These are phyloP conservation scores for Tephrocybe sp. DNA, from an alignment of 768 basidiomycete species.

Conservation along the genomic window DNA sequence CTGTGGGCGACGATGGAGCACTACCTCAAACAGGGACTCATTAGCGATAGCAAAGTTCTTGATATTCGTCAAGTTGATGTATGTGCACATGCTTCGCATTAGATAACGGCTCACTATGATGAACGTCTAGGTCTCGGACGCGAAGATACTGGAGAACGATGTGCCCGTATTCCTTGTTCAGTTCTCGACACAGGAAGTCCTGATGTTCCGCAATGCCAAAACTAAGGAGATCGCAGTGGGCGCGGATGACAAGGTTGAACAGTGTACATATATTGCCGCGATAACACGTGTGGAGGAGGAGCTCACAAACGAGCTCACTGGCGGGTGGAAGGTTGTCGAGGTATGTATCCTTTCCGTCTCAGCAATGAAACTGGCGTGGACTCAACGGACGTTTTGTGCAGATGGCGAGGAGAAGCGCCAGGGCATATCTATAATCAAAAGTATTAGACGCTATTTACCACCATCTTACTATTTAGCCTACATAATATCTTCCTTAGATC, in stretches of 20 bases:
- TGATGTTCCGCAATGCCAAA: slow-evolving; percentile 88
- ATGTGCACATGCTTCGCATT: slow-evolving; percentile 28
- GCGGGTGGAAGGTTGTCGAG: slow-evolving; percentile 98
- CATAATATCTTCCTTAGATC: slow-evolving; percentile 10
- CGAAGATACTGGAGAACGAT: slow-evolving; percentile 88
- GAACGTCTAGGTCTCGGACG: slow-evolving; percentile 66
- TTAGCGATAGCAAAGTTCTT: slow-evolving; percentile 91
- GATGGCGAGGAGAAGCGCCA: slow-evolving; percentile 46
- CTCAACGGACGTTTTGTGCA: slow-evolving; percentile 18
- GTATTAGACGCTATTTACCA: slow-evolving; percentile 21
- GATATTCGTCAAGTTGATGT: slow-evolving; percentile 99
- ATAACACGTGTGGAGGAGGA: slow-evolving; percentile 88
- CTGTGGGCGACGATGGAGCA: slow-evolving; percentile 97
- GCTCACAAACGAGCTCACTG: slow-evolving; percentile 88
- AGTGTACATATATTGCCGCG: slow-evolving; percentile 90
- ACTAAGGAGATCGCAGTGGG: slow-evolving; percentile 87
- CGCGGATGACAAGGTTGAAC: slow-evolving; percentile 87
- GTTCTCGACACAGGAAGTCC: slow-evolving; percentile 92
- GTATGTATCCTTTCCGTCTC: slow-evolving; percentile 40
- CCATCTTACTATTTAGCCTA: slow-evolving; percentile 5
- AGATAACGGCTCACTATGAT: neutral
- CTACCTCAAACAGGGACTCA: slow-evolving; percentile 85
- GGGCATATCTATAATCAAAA: slow-evolving; percentile 42
- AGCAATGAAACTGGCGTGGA: neutral
- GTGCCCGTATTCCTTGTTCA: slow-evolving; percentile 89